Evolutionary conservation across 2,329 filamentous ascomycete species (phyloP), one percentile per base, ranked within the genome.

Genomic region (Diaporthe ilicicola): DNA sequence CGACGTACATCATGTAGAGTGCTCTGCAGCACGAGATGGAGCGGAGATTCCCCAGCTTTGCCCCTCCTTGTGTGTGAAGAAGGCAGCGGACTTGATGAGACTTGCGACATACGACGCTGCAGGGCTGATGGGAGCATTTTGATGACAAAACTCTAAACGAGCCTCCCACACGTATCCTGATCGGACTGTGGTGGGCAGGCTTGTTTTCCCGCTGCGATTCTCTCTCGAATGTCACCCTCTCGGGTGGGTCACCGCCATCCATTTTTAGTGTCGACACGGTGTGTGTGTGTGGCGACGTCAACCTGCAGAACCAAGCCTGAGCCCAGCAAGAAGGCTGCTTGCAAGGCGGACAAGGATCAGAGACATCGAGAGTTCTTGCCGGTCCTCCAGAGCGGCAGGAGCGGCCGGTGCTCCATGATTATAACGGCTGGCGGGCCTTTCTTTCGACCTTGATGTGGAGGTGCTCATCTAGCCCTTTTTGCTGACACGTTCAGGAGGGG

Each of bases 211-310:
- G 65, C 46, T 17, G 29, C 37, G 46, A 27, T n/a, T 34, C 19
- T 42, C 32, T 34, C 32, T 56, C 29, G 39, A 59, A 32, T 68
- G 66, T 50, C 29, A 59, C 59, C 59, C n/a, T 50, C n/a, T 19
- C 24, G 64, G 22, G 39, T 55, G 22, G 53, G 37, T 27, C 54
- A 19, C 42, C 22, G 42, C 53, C 66, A 32, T 39, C 53, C 66
- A 64, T 64, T 50, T 64, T 37, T 64, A 64, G 44, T 64, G 59
- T 37, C 59, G 29, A 68, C 53, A 59, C 54, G 53, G 50, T 29
- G 29, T 44, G 64, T 44, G 64, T 51, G 53, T 50, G 46, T 29
- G 59, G 50, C 68, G 68, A 70, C 68, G 68, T 70, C 68, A 70
- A 64, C 29, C 56, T 67, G 68, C 68, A 70, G 53, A n/a, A 50